A percentile compares a stretch with the other conserved stretches of the same genome.
Conservation (phyloP, 768 basidiomycete genomes). For the Serendipita sp. region DNA sequence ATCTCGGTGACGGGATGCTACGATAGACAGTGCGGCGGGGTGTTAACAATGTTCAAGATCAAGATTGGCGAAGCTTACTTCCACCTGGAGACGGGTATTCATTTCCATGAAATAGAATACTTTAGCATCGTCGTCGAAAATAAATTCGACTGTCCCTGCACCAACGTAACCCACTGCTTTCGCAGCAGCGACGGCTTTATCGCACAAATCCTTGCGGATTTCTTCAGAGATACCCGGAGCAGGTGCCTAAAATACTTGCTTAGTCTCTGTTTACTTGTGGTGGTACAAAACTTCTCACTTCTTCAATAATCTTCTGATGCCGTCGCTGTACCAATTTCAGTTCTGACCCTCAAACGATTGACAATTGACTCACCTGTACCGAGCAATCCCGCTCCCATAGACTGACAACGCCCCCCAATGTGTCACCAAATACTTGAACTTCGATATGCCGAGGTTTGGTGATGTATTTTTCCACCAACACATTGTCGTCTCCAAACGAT, state of each 20-base stretch:
- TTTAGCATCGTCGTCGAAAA: constrained; percentile 90
- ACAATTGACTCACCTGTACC: constrained; percentile 40
- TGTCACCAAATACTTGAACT: constrained; percentile 88
- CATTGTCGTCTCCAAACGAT: constrained; percentile 96
- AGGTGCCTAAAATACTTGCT: constrained; percentile 47
- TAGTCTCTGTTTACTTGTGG: not conserved
- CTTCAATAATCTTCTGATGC: constrained; percentile 98
- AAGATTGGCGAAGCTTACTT: constrained; percentile 94
- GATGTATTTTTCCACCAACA: constrained; percentile 96
- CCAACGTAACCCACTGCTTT: constrained; percentile 89
- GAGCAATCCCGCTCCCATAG: constrained; percentile 99
- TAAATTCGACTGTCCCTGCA: constrained; percentile 95
- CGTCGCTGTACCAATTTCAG: constrained; percentile 30
- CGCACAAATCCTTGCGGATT: constrained; percentile 64
- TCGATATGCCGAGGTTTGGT: constrained; percentile 97
- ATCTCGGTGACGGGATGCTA: constrained; percentile 51
- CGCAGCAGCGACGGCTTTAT: constrained; percentile 93
- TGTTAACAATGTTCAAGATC: constrained; percentile 8
- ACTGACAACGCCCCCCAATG: constrained; percentile 85
- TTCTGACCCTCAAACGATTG: not conserved
- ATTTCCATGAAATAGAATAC: constrained; percentile 99
- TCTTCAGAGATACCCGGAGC: constrained; percentile 92
- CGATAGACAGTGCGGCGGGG: constrained; percentile 5
- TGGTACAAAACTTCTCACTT: constrained; percentile 28
- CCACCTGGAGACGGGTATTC: constrained; percentile 98